These are phyloP conservation scores for Cystoderma amianthinum DNA, from an alignment of 768 basidiomycete genomes.

Conservation along the genomic window DNA sequence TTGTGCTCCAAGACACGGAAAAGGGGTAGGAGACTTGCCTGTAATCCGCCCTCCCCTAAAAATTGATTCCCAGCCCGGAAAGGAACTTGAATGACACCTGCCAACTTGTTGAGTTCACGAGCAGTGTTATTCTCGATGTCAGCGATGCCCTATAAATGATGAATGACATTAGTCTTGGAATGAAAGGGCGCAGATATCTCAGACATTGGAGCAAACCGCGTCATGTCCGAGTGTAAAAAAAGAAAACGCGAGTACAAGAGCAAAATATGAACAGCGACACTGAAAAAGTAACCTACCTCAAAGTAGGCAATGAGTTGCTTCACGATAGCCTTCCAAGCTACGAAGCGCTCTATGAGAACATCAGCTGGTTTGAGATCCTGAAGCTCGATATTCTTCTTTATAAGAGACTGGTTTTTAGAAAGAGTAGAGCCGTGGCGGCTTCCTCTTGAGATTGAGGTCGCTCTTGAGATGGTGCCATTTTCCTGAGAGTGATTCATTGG, in stretches of 20 bases:
- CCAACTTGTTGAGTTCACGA: slow-evolving; percentile 87
- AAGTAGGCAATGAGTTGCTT: slow-evolving; percentile 95
- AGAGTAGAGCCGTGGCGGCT: slow-evolving; percentile 64
- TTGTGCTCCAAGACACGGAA: slow-evolving; percentile 6
- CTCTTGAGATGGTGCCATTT: not conserved
- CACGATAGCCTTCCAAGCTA: slow-evolving; percentile 94
- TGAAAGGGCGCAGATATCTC: too few relatives aligned
- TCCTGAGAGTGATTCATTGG: not conserved
- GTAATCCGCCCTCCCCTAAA: slow-evolving; percentile 93
- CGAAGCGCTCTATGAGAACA: slow-evolving; percentile 91
- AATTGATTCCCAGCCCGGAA: slow-evolving; percentile 96
- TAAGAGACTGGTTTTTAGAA: slow-evolving; percentile 78
- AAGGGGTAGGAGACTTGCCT: too few relatives aligned
- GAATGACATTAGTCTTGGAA: not conserved
- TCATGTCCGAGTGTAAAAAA: too few relatives aligned
- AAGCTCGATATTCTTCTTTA: slow-evolving; percentile 90
- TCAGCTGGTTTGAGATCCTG: slow-evolving; percentile 91
- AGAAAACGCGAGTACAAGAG: not conserved
- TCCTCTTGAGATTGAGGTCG: slow-evolving; percentile 64
- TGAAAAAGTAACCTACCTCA: slow-evolving; percentile 33
- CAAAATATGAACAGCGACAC: not conserved
- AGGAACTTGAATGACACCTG: slow-evolving; percentile 94
- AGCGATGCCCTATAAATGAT: slow-evolving; percentile 34
- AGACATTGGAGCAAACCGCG: too few relatives aligned
- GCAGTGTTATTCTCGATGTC: slow-evolving; percentile 96